Evolutionary conservation across 208 protist genomes (phyloP), one percentile per base, ranked within the genome.

Genomic region (Wallacemonas rigidus): DNA sequence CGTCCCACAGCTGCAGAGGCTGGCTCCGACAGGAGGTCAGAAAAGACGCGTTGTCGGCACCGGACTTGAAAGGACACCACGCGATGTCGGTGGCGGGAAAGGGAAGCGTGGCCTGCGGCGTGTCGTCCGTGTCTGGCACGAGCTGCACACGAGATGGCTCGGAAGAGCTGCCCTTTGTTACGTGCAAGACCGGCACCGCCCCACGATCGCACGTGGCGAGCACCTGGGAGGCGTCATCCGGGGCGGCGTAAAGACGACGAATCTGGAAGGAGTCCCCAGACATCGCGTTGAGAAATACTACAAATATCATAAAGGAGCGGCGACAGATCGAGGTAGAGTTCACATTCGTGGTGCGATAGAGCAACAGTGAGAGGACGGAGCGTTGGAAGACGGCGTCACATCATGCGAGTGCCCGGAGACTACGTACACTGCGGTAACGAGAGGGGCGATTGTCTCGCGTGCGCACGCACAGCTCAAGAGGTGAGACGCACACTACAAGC

Each of bases 1-100:
- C 9, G 69, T 95, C 88, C 89, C 91, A 94, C 57, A 96, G 54
- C 71, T 96, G 91, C 58, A 96, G 68, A 6, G 91, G 91, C 69
- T 78, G 78, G 54, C 78, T 82, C 45, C 65, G 44, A 60, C 83
- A 85, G 15, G 82, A 82, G 4, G 84, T 86, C 43, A 91, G 60
- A 69, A 89, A 92, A n/a, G 80, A 74, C 1, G 89, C 80, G 39
- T 87, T 58, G n/a, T 68, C 77, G 12, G 43, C 41, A 9, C 79
- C 84, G 1, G 62, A n/a, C 71, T 87, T 91, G 78, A 92, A 90
- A 14, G 91, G 87, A 58, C 88, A 94, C 89, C 91, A 96, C 3
- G 75, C 72, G 8, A 96, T 43, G 67, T 92, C 84, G 35, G 82
- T 82, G n/a, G 86, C 83, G 11, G 91, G 88, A 44, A 75, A 92